These are phyloP conservation scores for Coemansia sp. DNA, from an alignment of 192 early-diverging fungal species.

Conservation along the genomic window DNA sequence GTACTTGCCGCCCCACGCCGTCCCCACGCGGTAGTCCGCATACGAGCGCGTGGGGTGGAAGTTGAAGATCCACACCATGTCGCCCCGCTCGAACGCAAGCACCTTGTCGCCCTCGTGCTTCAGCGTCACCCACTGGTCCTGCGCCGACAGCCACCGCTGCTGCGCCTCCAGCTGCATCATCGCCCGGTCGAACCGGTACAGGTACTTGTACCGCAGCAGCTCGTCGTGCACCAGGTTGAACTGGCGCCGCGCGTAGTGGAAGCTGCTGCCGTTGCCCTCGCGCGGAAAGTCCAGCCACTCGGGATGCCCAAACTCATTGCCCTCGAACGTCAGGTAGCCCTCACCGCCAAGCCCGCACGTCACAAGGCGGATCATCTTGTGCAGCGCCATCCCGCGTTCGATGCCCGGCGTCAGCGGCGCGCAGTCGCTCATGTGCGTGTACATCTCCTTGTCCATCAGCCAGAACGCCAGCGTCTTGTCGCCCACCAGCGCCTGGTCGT, in stretches of 20 bases:
- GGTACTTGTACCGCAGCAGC: constrained; percentile 87
- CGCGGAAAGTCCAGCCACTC: constrained; percentile 99
- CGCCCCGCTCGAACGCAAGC: constrained; percentile 88
- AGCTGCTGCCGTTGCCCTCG: constrained; percentile 83
- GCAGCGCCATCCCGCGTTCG: constrained; percentile 90
- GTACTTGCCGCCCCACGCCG: constrained; percentile 69
- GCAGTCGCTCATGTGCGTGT: constrained; percentile 87
- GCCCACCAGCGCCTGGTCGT: constrained; percentile 97
- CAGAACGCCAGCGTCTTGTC: constrained; percentile 99
- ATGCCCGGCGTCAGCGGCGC: constrained; percentile 82
- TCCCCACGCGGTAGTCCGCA: constrained; percentile 85
- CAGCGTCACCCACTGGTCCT: constrained; percentile 79
- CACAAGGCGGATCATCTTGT: constrained; percentile 94
- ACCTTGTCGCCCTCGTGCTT: constrained; percentile 94
- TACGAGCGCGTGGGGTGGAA: constrained; percentile 86
- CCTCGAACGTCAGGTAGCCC: constrained; percentile 96
- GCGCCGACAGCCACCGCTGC: constrained; percentile 68
- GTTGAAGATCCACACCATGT: constrained; percentile 92
- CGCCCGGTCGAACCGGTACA: constrained; percentile 85
- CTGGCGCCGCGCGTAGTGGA: constrained; percentile 93
- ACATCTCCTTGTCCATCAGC: constrained; percentile 99
- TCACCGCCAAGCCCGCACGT: constrained; percentile 91
- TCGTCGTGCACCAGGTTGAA: constrained; percentile 92
- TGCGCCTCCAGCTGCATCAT: constrained; percentile 80
- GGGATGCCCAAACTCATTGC: constrained; percentile 98